Evolutionary conservation across 1,284 basidiomycete species (phyloP).

Genomic region (Meripilus lineatus): DNA sequence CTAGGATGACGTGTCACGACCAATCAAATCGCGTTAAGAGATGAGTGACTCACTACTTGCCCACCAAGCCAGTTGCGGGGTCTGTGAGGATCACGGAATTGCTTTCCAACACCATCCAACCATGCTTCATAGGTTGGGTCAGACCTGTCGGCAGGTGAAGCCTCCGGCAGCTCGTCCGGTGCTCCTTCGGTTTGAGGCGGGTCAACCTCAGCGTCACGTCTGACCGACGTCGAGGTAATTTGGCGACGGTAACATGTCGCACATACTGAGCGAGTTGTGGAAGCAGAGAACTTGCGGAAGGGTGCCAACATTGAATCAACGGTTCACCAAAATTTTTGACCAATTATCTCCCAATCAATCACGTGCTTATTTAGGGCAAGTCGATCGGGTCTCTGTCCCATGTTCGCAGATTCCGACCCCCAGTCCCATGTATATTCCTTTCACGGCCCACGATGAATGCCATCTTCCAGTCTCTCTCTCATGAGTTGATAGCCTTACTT

Average conservation of each 20-base stretch:
- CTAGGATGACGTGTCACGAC: slow-evolving; percentile 29
- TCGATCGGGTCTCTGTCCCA: too few species aligned
- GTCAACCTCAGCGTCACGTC: too few species aligned
- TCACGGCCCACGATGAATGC: too few species aligned
- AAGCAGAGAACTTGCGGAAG: slow-evolving; percentile 23
- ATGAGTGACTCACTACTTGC: slow-evolving; percentile 46
- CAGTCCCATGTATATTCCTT: background rate
- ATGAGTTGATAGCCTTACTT: too few species aligned
- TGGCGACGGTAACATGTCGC: too few species aligned
- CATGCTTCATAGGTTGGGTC: slow-evolving; percentile 30
- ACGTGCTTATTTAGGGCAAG: slow-evolving; percentile 27
- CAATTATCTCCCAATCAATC: slow-evolving; percentile 14
- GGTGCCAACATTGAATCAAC: slow-evolving; percentile 26
- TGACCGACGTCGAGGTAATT: too few species aligned
- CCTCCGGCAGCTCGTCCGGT: slow-evolving; percentile 12
- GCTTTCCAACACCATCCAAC: slow-evolving; percentile 29
- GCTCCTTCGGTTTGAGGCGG: too few species aligned
- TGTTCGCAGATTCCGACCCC: background rate
- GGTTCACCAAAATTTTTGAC: slow-evolving; percentile 22
- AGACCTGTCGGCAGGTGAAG: too few species aligned
- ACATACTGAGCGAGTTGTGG: slow-evolving; percentile 6
- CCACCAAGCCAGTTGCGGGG: slow-evolving; percentile 57
- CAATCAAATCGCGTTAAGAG: slow-evolving; percentile 7
- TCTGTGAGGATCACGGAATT: slow-evolving; percentile 34
- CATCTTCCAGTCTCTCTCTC: too few species aligned